phyloP scores from a whole-genome alignment of 352 stramenopile species.

The Globisporangium nagaii region DNA sequence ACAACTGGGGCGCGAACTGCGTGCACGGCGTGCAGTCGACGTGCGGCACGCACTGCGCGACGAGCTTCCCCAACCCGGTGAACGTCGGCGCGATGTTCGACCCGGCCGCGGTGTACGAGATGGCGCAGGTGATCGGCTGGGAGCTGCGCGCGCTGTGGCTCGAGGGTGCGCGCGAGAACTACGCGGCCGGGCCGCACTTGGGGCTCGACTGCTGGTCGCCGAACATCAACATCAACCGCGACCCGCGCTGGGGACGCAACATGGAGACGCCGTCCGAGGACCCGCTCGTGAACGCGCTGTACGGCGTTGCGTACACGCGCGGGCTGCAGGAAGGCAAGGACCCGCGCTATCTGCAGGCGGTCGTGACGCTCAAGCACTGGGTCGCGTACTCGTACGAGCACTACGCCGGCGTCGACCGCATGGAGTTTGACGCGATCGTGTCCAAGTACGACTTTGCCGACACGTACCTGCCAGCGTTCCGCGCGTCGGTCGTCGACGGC shows the following conservation, averaged over 20 bases:
- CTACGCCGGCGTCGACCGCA: conserved; percentile 64
- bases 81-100: conserved; percentile 89
- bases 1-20: conserved; percentile 93
- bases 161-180: conserved; percentile 70
- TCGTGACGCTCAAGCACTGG: conserved; percentile 94
- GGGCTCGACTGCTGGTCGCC: conserved; percentile 92
- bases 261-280: conserved; percentile 94
- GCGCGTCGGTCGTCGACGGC: conserved; percentile 72
- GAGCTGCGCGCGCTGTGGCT: conserved; percentile 77
- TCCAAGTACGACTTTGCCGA: conserved; percentile 89
- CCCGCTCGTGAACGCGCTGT: conserved; percentile 87
- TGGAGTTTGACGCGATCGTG: conserved; percentile 88
- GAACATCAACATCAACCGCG: conserved; percentile 94
- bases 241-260: conserved; percentile 92
- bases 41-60: conserved; percentile 69
- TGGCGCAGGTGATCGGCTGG: conserved; percentile 86
- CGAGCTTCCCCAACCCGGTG: conserved; percentile 89
- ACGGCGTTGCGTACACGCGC: conserved; percentile 86
- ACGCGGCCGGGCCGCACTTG: conserved; percentile 46
- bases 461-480: conserved; percentile 89
- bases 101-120: conserved; percentile 57
- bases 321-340: conserved; percentile 83
- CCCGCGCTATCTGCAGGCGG: conserved; percentile 63
- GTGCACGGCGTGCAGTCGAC: conserved; percentile 90
- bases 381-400: conserved; percentile 88